Conservation (phyloP, 352 stramenopile genomes). For the Phytopythium kandeliae region DNA sequence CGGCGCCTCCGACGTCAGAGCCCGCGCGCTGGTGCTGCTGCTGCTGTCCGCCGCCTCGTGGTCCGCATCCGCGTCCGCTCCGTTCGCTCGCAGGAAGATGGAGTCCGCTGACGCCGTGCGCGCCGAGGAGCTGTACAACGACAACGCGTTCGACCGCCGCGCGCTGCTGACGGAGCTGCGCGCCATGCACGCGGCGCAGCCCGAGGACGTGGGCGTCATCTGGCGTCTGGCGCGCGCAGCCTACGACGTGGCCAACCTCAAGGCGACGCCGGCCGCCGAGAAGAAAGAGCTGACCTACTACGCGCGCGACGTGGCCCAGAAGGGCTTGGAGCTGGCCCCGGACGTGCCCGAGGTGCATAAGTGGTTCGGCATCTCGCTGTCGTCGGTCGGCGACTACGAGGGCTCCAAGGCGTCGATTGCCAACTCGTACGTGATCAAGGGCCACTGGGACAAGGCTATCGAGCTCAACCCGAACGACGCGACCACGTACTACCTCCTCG, state of each 20-base stretch:
- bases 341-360: constrained; percentile 74
- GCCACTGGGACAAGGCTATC: constrained; percentile 72
- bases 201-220: constrained; percentile 50
- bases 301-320: constrained; percentile 52
- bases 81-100: constrained; percentile 25
- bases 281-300: constrained; percentile 77
- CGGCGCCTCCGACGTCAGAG: constrained; percentile 5
- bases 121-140: constrained; percentile 79
- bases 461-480: constrained; percentile 68
- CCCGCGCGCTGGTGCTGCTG: constrained; percentile 14
- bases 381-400: constrained; percentile 81
- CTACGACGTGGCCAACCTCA: constrained; percentile 61
- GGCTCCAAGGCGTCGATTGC: constrained; percentile 79
- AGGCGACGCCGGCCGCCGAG: constrained; percentile 45
- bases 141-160: constrained; percentile 64
- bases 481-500: constrained; percentile 75
- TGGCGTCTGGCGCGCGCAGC: constrained; percentile 60
- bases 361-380: constrained; percentile 84
- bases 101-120: constrained; percentile 60
- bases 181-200: constrained; percentile 43
- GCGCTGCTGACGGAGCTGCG: constrained; percentile 62
- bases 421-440: constrained; percentile 81
- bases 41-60: constrained; percentile 11
- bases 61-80: constrained; percentile 10
- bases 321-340: constrained; percentile 38